A percentile compares a stretch with the other conserved stretches of the same genome.
Evolutionary conservation across 2,329 filamentous ascomycete genomes (phyloP).

Genomic region (Ophiognomonia clavigignenti-juglandacearum): DNA sequence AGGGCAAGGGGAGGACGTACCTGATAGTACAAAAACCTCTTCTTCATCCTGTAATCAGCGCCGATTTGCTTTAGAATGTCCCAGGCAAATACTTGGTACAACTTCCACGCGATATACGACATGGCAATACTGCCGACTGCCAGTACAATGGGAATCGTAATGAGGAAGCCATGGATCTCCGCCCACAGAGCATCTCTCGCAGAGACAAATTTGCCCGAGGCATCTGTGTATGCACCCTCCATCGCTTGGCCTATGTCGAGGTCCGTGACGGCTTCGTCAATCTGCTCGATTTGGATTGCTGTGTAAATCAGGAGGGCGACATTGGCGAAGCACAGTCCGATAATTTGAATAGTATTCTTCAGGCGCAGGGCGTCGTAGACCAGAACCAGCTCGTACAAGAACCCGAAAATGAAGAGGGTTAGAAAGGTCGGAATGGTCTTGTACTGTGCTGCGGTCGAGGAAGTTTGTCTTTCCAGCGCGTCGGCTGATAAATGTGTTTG

Average conservation of each 20-base stretch:
- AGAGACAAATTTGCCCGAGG: constrained; percentile 5
- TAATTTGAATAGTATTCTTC: constrained; percentile 98
- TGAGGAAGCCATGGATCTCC: constrained; percentile 67
- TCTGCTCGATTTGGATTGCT: constrained; percentile 88
- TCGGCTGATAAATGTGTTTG: constrained; percentile 58
- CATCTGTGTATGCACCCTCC: constrained; percentile 19
- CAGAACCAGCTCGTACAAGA: constrained; percentile 83
- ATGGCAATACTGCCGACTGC: constrained; percentile 69
- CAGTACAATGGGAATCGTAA: constrained; percentile 82
- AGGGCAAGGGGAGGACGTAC: constrained; percentile 41
- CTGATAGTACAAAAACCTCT: constrained; percentile 94
- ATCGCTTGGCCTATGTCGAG: constrained; percentile 46
- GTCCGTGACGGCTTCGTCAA: constrained; percentile 62
- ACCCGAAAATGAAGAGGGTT: constrained; percentile 94
- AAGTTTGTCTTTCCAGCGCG: no score
- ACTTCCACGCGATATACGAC: constrained; percentile 80
- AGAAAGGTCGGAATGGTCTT: constrained; percentile 90
- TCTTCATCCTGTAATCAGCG: constrained; percentile 93
- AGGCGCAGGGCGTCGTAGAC: constrained; percentile 90
- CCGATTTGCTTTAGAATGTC: constrained; percentile 99
- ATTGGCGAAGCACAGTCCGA: constrained; percentile 91
- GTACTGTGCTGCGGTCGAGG: constrained; percentile 49
- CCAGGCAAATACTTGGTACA: constrained; percentile 99
- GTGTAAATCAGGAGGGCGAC: constrained; percentile 88
- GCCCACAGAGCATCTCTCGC: constrained; percentile 54